Conservation (phyloP, 305 asterid genomes). For the Fraxinus baroniana region DNA sequence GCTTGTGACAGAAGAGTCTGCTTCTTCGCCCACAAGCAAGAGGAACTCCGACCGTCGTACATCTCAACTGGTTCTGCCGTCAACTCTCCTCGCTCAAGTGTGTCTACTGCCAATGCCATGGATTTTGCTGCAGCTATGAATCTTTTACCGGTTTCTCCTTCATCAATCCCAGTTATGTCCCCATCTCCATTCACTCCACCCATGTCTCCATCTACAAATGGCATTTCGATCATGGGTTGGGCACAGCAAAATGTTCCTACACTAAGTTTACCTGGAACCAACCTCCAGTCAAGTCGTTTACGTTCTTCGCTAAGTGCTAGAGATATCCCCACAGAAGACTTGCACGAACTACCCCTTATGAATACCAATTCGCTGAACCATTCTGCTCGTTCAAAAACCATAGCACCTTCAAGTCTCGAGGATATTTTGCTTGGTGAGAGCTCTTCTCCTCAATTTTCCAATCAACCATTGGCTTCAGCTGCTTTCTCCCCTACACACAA, state of each 20-base stretch:
- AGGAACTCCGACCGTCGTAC: constrained; percentile 72
- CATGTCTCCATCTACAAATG: constrained; percentile 60
- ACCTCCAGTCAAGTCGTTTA: constrained; percentile 66
- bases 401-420: constrained; percentile 71
- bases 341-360: constrained; percentile 45
- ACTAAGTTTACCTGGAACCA: constrained; percentile 67
- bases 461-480: constrained; percentile 31
- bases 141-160: constrained; percentile 64
- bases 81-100: constrained; percentile 60
- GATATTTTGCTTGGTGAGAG: constrained; percentile 66
- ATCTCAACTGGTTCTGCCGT: constrained; percentile 74
- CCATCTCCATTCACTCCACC: constrained; percentile 64
- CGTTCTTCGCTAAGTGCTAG: constrained; percentile 71
- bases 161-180: not conserved
- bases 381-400: constrained; percentile 43
- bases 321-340: constrained; percentile 50
- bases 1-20: constrained; percentile 30
- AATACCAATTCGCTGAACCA: constrained; percentile 44
- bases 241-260: constrained; percentile 59
- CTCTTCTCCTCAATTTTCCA: constrained; percentile 66
- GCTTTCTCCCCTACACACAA: constrained; percentile 63
- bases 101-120: constrained; percentile 45
- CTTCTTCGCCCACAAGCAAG: constrained; percentile 41
- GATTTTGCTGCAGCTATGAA: constrained; percentile 66
- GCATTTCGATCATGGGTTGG: constrained; percentile 58